Conservation (phyloP, 2,329 filamentous ascomycete species). For the Zymoseptoria brevis region DNA sequence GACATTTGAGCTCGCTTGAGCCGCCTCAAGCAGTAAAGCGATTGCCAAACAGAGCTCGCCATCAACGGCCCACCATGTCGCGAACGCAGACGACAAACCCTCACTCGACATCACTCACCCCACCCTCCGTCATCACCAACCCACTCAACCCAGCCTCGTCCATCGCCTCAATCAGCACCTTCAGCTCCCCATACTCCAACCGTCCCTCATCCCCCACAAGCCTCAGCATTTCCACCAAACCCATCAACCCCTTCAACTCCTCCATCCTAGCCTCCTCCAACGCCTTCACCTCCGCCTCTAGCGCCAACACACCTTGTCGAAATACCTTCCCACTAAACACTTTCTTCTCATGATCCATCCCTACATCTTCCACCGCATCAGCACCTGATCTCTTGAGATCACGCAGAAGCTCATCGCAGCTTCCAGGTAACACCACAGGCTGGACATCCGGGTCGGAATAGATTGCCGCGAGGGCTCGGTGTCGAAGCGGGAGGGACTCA, state of each 20-base stretch:
- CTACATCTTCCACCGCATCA: not conserved
- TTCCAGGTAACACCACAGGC: not conserved
- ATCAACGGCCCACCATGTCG: too few species aligned
- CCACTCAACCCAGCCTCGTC: conserved; percentile 9
- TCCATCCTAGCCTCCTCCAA: conserved; percentile 10
- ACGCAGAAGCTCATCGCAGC: conserved; percentile 1
- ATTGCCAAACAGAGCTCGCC: not conserved
- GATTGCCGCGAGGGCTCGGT: conserved; percentile 5
- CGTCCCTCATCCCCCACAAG: conserved; percentile 3
- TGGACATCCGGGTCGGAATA: conserved; percentile 1
- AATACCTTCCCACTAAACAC: conserved; percentile 8
- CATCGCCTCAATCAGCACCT: conserved; percentile 6
- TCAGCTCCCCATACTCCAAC: conserved; percentile 5
- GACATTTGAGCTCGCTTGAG: not conserved
- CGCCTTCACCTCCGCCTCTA: conserved; percentile 8
- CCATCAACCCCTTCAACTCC: conserved; percentile 7
- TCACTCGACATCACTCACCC: not conserved
- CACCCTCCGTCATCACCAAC: not conserved
- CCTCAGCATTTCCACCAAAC: conserved; percentile 6
- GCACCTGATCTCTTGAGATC: not conserved
- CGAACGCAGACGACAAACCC: not conserved
- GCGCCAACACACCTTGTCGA: conserved; percentile 1
- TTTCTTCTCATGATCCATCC: conserved; percentile 3
- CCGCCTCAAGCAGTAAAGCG: not conserved
- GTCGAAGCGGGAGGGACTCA: conserved; percentile 9